Conservation (phyloP, 2,329 filamentous ascomycete species). For the Juglanconis oblonga region DNA sequence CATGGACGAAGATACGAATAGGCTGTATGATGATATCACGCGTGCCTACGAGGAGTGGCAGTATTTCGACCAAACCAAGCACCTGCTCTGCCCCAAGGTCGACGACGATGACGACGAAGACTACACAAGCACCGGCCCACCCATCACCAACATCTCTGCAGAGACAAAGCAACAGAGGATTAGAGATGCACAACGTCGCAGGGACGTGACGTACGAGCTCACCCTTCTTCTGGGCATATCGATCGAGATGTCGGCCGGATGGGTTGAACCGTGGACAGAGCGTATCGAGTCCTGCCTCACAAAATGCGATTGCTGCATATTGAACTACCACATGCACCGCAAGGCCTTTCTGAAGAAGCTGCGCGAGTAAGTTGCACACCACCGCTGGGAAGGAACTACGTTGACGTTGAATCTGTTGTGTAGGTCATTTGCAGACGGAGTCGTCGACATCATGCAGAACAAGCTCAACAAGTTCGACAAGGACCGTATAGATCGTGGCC, state of each 20-base stretch:
- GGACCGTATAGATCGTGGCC: conserved; percentile 30
- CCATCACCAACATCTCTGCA: conserved; percentile 44
- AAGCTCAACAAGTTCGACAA: conserved; percentile 38
- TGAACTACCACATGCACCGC: conserved; percentile 71
- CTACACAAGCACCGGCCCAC: conserved; percentile 54
- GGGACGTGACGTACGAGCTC: conserved; percentile 63
- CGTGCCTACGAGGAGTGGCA: conserved; percentile 21
- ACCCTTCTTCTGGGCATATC: conserved; percentile 68
- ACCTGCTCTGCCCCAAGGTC: conserved; percentile 67
- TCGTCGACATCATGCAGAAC: conserved; percentile 36
- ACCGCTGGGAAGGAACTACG: background rate
- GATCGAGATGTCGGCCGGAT: conserved; percentile 55
- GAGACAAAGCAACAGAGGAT: conserved; percentile 54
- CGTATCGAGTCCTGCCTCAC: conserved; percentile 58
- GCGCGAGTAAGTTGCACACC: conserved; percentile 46
- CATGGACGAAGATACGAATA: conserved; percentile 26
- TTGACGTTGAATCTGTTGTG: background rate
- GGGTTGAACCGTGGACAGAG: conserved; percentile 57
- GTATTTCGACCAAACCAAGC: conserved; percentile 44
- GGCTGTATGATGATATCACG: conserved; percentile 26
- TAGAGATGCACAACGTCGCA: conserved; percentile 50
- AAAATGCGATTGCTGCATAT: conserved; percentile 67
- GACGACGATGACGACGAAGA: conserved; percentile 61
- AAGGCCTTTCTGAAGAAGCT: conserved; percentile 60
- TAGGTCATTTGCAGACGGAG: conserved; percentile 36